Evolutionary conservation across 345 rosid genomes (phyloP).

Genomic region (Sonneratia alba): DNA sequence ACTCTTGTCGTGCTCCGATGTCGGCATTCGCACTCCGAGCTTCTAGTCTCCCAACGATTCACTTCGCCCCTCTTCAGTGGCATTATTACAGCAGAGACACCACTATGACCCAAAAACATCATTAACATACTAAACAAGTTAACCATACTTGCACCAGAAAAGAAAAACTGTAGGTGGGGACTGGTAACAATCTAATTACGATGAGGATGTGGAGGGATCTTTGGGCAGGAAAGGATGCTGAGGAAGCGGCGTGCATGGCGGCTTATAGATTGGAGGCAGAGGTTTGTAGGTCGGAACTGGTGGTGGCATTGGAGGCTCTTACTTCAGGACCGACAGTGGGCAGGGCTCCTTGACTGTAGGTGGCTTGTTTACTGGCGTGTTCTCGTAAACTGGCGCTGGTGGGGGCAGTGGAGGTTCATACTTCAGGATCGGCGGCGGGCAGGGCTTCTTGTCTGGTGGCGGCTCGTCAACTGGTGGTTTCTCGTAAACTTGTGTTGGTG

Average conservation of each 20-base stretch:
- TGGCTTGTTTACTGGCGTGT: too few relatives aligned
- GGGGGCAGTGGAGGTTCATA: background rate
- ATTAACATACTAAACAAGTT: background rate
- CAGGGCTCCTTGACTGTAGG: too few relatives aligned
- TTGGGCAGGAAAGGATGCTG: conserved; percentile 21
- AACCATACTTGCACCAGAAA: background rate
- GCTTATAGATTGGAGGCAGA: conserved; percentile 12
- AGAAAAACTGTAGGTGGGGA: conserved; percentile 17
- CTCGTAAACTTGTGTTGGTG: conserved; percentile 13
- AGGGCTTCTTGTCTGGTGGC: background rate
- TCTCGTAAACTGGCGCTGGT: conserved; percentile 1
- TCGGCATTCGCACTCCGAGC: background rate
- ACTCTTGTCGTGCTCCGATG: background rate
- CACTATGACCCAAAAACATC: background rate
- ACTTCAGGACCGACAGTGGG: too few relatives aligned
- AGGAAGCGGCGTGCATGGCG: conserved; percentile 19
- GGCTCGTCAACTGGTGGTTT: conserved; percentile 7
- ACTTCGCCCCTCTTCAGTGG: background rate
- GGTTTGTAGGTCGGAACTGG: background rate
- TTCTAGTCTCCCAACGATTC: background rate
- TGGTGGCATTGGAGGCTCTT: conserved; percentile 4
- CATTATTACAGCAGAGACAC: background rate
- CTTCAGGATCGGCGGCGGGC: too few relatives aligned
- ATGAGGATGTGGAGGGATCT: conserved; percentile 37
- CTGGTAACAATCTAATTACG: conserved; percentile 29